A percentile compares a stretch with the other conserved stretches of the same genome.
Conservation (phyloP, 2,329 filamentous ascomycete genomes). For the Talaromyces albobiverticillius region DNA sequence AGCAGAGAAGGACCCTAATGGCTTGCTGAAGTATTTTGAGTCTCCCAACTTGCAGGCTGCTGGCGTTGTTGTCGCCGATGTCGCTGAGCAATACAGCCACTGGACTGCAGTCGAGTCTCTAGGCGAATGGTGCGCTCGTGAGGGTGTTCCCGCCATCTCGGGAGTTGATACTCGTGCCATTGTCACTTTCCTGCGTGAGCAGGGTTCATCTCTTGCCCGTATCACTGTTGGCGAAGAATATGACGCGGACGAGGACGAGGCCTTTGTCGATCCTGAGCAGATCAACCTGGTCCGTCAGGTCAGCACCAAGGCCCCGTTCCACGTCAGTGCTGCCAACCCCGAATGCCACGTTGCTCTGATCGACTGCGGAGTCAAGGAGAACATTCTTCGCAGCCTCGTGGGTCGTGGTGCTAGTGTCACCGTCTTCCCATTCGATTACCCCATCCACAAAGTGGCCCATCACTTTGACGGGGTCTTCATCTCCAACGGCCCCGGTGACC, state of each 20-base stretch:
- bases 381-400: conserved; percentile 93
- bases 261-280: conserved; percentile 89
- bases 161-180: conserved; percentile 96
- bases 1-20: conserved; percentile 76
- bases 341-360: conserved; percentile 89
- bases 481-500: conserved; percentile 97
- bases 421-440: conserved; percentile 94
- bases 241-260: conserved; percentile 96
- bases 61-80: conserved; percentile 93
- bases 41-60: conserved; percentile 96
- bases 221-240: conserved; percentile 97
- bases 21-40: conserved; percentile 96
- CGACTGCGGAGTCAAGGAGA: conserved; percentile 99
- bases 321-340: conserved; percentile 79
- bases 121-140: conserved; percentile 89
- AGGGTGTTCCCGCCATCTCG: conserved; percentile 93
- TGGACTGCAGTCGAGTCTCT: conserved; percentile 98
- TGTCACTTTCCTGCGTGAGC: conserved; percentile 92
- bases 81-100: conserved; percentile 90
- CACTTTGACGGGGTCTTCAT: conserved; percentile 99
- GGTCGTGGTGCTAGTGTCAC: conserved; percentile 88
- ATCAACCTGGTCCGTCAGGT: conserved; percentile 96
- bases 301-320: conserved; percentile 97
- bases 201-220: conserved; percentile 90
- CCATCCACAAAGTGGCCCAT: conserved; percentile 95